Conservation (phyloP, 176 grass and related monocot species). For the Pontederia paniculata region DNA sequence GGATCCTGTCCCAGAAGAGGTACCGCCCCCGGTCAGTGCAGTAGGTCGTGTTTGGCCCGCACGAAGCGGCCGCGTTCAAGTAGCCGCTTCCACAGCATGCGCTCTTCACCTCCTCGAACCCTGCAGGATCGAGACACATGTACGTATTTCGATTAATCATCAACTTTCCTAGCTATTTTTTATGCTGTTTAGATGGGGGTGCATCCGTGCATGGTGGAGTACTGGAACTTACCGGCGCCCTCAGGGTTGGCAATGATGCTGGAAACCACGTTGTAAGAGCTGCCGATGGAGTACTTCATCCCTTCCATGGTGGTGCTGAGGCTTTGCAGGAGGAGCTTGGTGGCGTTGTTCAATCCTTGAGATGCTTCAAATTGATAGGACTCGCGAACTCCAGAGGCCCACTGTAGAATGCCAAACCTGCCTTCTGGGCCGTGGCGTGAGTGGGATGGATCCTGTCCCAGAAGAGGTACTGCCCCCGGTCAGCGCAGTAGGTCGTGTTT, state of each 20-base stretch:
- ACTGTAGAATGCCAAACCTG: constrained; percentile 27
- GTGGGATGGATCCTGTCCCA: constrained; percentile 53
- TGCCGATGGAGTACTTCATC: constrained; percentile 52
- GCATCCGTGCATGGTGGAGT: background rate
- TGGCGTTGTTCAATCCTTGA: constrained; percentile 43
- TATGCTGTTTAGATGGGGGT: background rate
- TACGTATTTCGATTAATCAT: background rate
- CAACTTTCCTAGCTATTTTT: background rate
- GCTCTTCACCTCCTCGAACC: constrained; percentile 45
- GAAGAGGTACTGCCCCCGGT: constrained; percentile 40
- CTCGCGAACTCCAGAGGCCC: constrained; percentile 24
- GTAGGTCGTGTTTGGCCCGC: constrained; percentile 40
- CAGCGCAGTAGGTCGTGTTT: constrained; percentile 36
- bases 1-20: constrained; percentile 45
- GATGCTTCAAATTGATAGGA: constrained; percentile 52
- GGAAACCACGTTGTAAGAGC: constrained; percentile 39
- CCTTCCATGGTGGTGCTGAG: constrained; percentile 39
- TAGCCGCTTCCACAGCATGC: constrained; percentile 56
- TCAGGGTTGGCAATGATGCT: constrained; percentile 26
- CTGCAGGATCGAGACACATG: background rate
- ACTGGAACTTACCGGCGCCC: constrained; percentile 21
- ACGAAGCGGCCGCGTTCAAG: constrained; percentile 37
- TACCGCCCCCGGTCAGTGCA: constrained; percentile 35
- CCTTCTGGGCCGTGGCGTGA: constrained; percentile 36
- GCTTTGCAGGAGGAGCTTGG: constrained; percentile 21